A percentile compares a stretch with the other conserved stretches of the same genome.
Conservation (phyloP, 228 moss, liverwort and hornwort genomes). For the Sphagnum fallax region DNA sequence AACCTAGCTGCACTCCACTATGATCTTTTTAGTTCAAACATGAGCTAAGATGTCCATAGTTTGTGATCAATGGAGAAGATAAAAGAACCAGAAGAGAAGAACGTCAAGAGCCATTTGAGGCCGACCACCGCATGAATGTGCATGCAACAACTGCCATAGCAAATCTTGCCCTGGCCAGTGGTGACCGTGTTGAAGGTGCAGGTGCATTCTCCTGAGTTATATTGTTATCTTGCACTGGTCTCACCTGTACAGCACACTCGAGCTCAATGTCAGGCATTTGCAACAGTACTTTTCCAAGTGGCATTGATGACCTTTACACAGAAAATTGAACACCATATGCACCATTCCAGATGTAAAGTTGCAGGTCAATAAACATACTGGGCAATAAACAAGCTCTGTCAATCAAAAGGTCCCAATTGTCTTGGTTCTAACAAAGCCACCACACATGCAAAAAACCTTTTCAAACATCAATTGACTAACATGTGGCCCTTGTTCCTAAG, state of each 20-base stretch:
- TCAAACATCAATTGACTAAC: neutral
- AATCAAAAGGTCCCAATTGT: neutral
- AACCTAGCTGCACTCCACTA: neutral
- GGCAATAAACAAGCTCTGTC: neutral
- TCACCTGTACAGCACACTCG: constrained; percentile 27
- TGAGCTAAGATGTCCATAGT: neutral
- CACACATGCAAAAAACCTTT: neutral
- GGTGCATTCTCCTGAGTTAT: constrained; percentile 38
- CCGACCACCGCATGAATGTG: constrained; percentile 83
- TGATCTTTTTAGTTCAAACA: neutral
- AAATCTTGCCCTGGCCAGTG: constrained; percentile 77
- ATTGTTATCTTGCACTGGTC: constrained; percentile 35
- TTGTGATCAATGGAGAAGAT: neutral
- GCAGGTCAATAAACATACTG: neutral
- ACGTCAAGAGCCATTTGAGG: constrained; percentile 58
- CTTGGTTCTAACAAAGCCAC: too few species aligned
- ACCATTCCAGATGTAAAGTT: neutral
- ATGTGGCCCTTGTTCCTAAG: neutral
- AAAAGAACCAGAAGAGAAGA: neutral
- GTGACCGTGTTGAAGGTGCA: constrained; percentile 55
- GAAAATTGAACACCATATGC: neutral
- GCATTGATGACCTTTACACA: constrained; percentile 4
- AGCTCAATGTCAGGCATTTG: constrained; percentile 1
- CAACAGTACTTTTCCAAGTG: neutral
- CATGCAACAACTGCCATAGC: constrained; percentile 88